Evolutionary conservation across 495 filamentous ascomycete genomes (phyloP).

Genomic region (Hypoxylon intermedium): DNA sequence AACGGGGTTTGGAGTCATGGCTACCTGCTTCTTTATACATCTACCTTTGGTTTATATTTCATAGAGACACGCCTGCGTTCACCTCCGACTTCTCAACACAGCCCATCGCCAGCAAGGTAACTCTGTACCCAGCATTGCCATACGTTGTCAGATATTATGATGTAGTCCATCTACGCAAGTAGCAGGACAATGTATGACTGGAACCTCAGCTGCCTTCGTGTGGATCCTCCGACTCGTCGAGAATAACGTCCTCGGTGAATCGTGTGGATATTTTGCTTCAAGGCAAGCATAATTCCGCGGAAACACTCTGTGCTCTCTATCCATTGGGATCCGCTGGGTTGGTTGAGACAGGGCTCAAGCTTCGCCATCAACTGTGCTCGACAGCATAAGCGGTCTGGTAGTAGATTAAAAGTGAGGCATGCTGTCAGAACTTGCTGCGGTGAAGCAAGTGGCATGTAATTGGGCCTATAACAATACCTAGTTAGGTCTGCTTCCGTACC

Average conservation of each 20-base stretch:
- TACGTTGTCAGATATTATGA: too few species aligned
- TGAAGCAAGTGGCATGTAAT: not conserved
- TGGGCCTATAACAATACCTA: not conserved
- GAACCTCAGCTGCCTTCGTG: too few species aligned
- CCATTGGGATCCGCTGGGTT: not conserved
- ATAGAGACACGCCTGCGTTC: not conserved
- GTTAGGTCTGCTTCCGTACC: too few species aligned
- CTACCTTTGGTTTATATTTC: not conserved
- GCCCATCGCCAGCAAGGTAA: too few species aligned
- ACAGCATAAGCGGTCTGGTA: not conserved
- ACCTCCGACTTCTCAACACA: too few species aligned
- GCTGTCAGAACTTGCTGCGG: not conserved
- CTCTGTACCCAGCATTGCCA: too few species aligned
- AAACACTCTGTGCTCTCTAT: not conserved
- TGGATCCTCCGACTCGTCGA: not conserved
- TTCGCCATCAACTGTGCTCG: conserved; percentile 4
- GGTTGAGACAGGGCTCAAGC: not conserved
- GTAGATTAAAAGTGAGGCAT: not conserved
- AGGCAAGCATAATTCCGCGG: not conserved
- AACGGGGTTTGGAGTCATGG: not conserved
- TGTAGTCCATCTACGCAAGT: not conserved
- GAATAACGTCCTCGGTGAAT: conserved; percentile 3
- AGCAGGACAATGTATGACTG: conserved; percentile 14
- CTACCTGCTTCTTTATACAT: not conserved
- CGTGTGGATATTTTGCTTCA: not conserved